A percentile compares a stretch with the other conserved stretches of the same genome.
Evolutionary conservation across 2,329 filamentous ascomycete genomes (phyloP).

Genomic region (Dactylellina drechsleri): DNA sequence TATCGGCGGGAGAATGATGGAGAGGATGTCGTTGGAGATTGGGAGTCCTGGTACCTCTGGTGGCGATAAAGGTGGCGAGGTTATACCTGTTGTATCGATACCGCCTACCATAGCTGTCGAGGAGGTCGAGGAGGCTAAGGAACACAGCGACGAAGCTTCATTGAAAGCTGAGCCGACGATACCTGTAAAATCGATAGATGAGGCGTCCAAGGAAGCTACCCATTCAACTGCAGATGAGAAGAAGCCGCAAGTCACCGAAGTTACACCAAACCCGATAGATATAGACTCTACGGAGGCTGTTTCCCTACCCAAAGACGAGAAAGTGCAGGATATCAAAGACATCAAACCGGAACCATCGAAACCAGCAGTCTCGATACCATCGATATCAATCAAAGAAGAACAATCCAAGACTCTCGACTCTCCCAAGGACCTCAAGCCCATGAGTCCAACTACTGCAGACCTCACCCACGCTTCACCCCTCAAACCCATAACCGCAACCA

Average conservation of each 20-base stretch:
- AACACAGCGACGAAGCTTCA: no score
- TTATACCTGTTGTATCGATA: neutral
- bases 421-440: constrained; percentile 7
- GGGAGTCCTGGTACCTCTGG: constrained; percentile 3
- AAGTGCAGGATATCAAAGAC: neutral
- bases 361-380: neutral
- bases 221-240: neutral
- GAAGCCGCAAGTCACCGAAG: neutral
- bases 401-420: constrained; percentile 15
- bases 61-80: neutral
- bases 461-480: constrained; percentile 31
- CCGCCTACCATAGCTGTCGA: neutral
- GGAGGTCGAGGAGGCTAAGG: neutral
- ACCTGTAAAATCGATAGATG: neutral
- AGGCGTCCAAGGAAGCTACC: neutral
- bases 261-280: neutral
- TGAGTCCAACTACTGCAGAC: constrained; percentile 17
- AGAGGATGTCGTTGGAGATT: constrained; percentile 13
- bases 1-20: constrained; percentile 23
- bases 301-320: neutral
- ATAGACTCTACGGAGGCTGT: neutral
- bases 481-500: neutral
- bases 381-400: constrained; percentile 7
- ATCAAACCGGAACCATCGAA: neutral
- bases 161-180: constrained; percentile 4